Evolutionary conservation across 306 rosid genomes (phyloP).

Genomic region (Carpinus viminea): DNA sequence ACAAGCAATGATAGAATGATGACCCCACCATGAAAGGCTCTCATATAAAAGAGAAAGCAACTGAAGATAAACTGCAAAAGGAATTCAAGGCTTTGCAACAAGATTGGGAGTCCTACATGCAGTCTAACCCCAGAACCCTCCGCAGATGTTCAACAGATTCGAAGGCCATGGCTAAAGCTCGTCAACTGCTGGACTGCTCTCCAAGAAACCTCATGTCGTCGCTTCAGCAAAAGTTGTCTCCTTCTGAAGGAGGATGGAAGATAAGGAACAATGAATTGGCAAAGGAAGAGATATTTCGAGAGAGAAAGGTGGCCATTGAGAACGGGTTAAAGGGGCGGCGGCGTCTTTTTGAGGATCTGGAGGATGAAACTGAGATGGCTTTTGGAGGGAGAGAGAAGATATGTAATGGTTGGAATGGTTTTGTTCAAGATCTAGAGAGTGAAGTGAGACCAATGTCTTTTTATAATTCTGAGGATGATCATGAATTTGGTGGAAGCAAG

Average conservation of each 20-base stretch:
- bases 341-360: slow-evolving; percentile 37
- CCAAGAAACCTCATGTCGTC: slow-evolving; percentile 49
- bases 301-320: slow-evolving; percentile 44
- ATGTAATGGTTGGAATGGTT: not conserved
- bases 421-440: slow-evolving; percentile 29
- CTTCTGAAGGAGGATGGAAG: slow-evolving; percentile 24
- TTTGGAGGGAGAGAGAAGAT: not conserved
- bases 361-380: slow-evolving; percentile 2
- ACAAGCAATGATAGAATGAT: not conserved
- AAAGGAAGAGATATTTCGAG: slow-evolving; percentile 38
- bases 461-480: slow-evolving; percentile 14
- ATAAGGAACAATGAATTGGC: slow-evolving; percentile 22
- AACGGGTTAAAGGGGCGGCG: slow-evolving; percentile 51
- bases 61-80: slow-evolving; percentile 20
- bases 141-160: slow-evolving; percentile 10
- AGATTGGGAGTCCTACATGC: slow-evolving; percentile 48
- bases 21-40: slow-evolving; percentile 44
- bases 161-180: slow-evolving; percentile 6
- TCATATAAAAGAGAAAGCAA: slow-evolving; percentile 22
- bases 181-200: slow-evolving; percentile 32
- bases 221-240: slow-evolving; percentile 38
- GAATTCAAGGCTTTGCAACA: slow-evolving; percentile 40
- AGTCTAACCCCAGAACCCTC: slow-evolving; percentile 32
- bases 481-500: slow-evolving; percentile 20
- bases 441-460: slow-evolving; percentile 43